These are phyloP conservation scores for Pseudopyricularia cyperi DNA, from an alignment of 2,329 filamentous ascomycete species.

Conservation along the genomic window DNA sequence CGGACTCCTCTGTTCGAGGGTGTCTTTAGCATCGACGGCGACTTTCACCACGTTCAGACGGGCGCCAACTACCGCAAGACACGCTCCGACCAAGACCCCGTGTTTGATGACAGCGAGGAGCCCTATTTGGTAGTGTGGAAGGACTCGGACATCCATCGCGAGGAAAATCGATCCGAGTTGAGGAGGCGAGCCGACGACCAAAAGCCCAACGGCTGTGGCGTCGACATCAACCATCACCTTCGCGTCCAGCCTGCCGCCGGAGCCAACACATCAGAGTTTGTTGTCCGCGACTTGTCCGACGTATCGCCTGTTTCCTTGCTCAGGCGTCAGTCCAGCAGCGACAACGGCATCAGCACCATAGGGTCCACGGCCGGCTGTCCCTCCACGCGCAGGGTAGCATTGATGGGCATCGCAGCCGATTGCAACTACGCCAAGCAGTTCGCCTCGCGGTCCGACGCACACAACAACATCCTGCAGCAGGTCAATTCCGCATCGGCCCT, in stretches of 20 bases:
- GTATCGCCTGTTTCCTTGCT: constrained; percentile 2
- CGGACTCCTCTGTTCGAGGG: constrained; percentile 77
- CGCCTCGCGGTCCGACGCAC: constrained; percentile 47
- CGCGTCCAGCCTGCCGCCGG: constrained; percentile 43
- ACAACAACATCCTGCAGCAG: constrained; percentile 63
- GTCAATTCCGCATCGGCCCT: constrained; percentile 80
- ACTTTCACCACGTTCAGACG: constrained; percentile 80
- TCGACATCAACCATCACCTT: constrained; percentile 24
- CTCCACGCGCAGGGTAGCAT: constrained; percentile 72
- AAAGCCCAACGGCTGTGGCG: neutral
- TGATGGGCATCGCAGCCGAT: constrained; percentile 85
- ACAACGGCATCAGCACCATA: constrained; percentile 60
- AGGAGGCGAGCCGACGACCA: constrained; percentile 27
- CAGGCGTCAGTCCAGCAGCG: constrained; percentile 3
- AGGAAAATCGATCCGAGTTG: constrained; percentile 27
- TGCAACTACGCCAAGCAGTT: constrained; percentile 75
- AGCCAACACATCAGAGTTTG: constrained; percentile 38
- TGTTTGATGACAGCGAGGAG: constrained; percentile 38
- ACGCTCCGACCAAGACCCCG: constrained; percentile 58
- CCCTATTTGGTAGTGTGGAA: constrained; percentile 86
- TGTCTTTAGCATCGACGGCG: constrained; percentile 65
- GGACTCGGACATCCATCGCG: constrained; percentile 64
- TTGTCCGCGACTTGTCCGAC: neutral
- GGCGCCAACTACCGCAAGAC: constrained; percentile 61
- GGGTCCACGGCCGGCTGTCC: constrained; percentile 78